Base-by-base conservation (phyloP, 1,284 basidiomycete genomes). In the Pyrrhoderma noxium region DNA sequence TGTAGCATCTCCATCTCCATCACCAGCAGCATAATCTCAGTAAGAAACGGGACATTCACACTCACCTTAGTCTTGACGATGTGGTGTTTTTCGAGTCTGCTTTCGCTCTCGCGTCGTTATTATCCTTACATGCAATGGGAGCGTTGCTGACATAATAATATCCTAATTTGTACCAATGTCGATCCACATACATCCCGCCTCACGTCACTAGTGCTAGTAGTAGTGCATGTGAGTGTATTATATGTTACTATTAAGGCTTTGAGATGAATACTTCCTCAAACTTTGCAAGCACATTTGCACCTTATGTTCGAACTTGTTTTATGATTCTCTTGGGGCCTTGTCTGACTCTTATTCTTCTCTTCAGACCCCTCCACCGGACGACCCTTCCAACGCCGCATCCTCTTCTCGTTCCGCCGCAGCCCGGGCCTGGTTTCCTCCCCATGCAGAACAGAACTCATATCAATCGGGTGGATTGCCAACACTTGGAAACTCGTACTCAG, bases 381-480 rank as follows among this genome's bases (percentile, higher is more conserved):
- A 81, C 55, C 61, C 64, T 51, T 52, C 36, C 5, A 42, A 58
- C 18, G 42, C 65, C 3, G 37, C 56, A 19, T 59, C 63, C 25
- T 59, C 60, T 8, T 63, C 68, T 8, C 58, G 60, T 9, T 57
- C 65, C 41, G 23, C 39, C 39, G 22, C 47, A 37, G 34, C 45
- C 16, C 47, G 52, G 18, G 72, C 80, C 22, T 87, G 83, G 82
- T 81, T 84, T 55, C 75, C 77, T 40, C 64, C 71, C 56, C 67
- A 66, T 3, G 62, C 64, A 9, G 61, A 64, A 39, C 60, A 56
- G 34, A 56, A 65, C 1, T 82, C 80, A 7, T 89, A 89, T 60
- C 86, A 88, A 64, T 81, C 82, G 16, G 86, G 85, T 23, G 84
- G 72, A 8, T 67, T 81, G 19, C 80, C 82, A 3, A 75, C 77